phyloP scores from a whole-genome alignment of 2,329 filamentous ascomycete species.

The Pseudogymnoascus verrucosus region DNA sequence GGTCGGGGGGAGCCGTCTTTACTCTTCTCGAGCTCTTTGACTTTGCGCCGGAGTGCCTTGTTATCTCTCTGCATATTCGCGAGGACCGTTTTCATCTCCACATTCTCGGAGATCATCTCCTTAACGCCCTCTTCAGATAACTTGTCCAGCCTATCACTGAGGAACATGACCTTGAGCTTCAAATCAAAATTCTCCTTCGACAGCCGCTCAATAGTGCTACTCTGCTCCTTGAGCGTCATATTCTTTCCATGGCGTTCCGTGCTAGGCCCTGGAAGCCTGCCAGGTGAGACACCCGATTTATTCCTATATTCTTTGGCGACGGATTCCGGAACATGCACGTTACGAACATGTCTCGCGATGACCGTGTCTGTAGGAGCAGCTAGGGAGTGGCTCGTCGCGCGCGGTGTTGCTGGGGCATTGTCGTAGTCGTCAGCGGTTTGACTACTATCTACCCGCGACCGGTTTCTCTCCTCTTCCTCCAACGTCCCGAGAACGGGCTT shows the following conservation, averaged over 20 bases:
- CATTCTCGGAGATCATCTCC: constrained; percentile 96
- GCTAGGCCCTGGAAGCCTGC: constrained; percentile 41
- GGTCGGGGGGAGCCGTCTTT: constrained; percentile 55
- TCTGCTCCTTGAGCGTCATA: constrained; percentile 92
- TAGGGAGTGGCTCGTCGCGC: constrained; percentile 44
- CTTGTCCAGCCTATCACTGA: constrained; percentile 87
- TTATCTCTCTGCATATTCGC: constrained; percentile 87
- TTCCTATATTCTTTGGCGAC: constrained; percentile 79
- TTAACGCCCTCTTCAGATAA: constrained; percentile 93
- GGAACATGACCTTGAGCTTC: constrained; percentile 94
- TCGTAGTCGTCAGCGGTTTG: constrained; percentile 30
- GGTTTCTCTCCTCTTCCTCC: constrained; percentile 47
- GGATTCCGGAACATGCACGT: constrained; percentile 85
- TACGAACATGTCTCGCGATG: constrained; percentile 78
- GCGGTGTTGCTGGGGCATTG: constrained; percentile 61
- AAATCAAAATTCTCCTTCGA: constrained; percentile 98
- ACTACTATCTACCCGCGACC: constrained; percentile 39
- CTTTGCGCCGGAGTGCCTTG: constrained; percentile 68
- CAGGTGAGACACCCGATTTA: constrained; percentile 58
- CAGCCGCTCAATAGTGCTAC: constrained; percentile 89
- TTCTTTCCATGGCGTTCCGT: constrained; percentile 54
- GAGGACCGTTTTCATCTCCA: constrained; percentile 85
- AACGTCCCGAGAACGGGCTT: constrained; percentile 44
- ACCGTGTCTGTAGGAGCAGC: constrained; percentile 76
- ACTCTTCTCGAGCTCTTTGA: constrained; percentile 78